Percentiles rank a stretch among this genome's conserved stretches.
Conservation (phyloP, 768 basidiomycete genomes). For the Russula sp. region DNA sequence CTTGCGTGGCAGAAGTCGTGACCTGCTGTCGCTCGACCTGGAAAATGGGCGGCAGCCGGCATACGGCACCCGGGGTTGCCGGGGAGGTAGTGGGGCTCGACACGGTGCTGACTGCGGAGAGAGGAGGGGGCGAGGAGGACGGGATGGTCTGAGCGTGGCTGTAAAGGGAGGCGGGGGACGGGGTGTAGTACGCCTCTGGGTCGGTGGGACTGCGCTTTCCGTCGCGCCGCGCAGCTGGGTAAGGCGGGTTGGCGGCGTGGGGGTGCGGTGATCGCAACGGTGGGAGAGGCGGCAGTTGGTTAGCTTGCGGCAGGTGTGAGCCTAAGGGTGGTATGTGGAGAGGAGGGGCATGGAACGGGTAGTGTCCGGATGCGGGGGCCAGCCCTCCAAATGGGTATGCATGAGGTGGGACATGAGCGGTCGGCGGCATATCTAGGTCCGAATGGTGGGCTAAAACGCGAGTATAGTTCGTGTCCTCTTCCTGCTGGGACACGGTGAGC, state of each 20-base stretch:
- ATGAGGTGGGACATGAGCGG: constrained; percentile 19
- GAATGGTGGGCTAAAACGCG: constrained; percentile 13
- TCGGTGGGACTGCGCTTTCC: constrained; percentile 29
- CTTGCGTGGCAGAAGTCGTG: constrained; percentile 90
- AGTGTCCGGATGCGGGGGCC: constrained; percentile 33
- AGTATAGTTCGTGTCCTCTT: constrained; percentile 12
- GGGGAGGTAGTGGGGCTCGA: constrained; percentile 21
- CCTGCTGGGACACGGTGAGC: constrained; percentile 10
- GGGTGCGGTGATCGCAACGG: constrained; percentile 18
- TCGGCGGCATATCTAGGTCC: constrained; percentile 20
- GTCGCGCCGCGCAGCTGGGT: constrained; percentile 21
- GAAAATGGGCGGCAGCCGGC: constrained; percentile 74
- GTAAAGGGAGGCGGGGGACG: constrained; percentile 51
- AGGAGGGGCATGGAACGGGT: constrained; percentile 30
- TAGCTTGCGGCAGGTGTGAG: constrained; percentile 6
- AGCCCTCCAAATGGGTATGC: constrained; percentile 21
- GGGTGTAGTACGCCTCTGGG: constrained; percentile 34
- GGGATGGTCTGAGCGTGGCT: constrained; percentile 32
- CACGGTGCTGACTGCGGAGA: constrained; percentile 20
- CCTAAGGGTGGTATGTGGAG: constrained; percentile 21
- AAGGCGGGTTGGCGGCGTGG: constrained; percentile 21
- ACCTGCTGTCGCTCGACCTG: constrained; percentile 94
- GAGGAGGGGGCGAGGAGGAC: constrained; percentile 21
- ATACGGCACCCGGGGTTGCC: constrained; percentile 29
- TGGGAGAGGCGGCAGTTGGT: constrained; percentile 14